Percentiles rank a stretch among this genome's conserved stretches.
Conservation (phyloP, 116 monocot genomes). For the Zostera marina region DNA sequence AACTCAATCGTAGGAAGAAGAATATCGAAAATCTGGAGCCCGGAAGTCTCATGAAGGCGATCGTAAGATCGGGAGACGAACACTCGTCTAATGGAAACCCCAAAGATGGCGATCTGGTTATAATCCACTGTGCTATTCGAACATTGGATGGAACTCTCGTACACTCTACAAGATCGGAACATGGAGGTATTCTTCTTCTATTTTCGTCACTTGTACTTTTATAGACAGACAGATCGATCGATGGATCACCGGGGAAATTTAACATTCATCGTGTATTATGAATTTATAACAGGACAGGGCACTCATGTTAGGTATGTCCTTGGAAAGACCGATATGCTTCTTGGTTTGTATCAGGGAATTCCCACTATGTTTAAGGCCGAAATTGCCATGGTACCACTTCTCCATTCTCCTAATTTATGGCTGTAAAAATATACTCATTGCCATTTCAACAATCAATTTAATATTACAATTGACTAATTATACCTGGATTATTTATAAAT, state of each 20-base stretch:
- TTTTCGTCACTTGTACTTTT: too few species aligned
- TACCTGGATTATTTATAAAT: too few species aligned
- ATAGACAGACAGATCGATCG: too few species aligned
- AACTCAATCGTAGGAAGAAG: conserved; percentile 14
- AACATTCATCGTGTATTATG: neutral
- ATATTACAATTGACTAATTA: too few species aligned
- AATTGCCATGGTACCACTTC: conserved; percentile 65
- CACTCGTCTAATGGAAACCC: conserved; percentile 19
- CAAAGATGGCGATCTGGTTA: conserved; percentile 69
- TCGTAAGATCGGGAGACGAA: conserved; percentile 52
- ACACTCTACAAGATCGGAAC: neutral
- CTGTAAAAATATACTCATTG: neutral
- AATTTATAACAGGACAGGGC: conserved; percentile 68
- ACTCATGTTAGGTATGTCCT: conserved; percentile 55
- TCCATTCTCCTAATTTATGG: neutral
- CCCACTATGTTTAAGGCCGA: conserved; percentile 80
- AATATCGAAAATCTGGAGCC: conserved; percentile 40
- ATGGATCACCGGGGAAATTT: too few species aligned
- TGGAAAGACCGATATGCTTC: conserved; percentile 87
- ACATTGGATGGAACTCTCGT: neutral
- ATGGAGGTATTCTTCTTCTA: neutral
- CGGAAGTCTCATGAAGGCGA: conserved; percentile 84
- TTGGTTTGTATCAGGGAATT: conserved; percentile 80
- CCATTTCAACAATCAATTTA: neutral
- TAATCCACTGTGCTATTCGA: neutral